Percentiles rank a stretch among this genome's conserved stretches.
These are phyloP conservation scores for Saxispiralis lemnorum DNA, from an alignment of 495 filamentous ascomycete species.

Conservation along the genomic window DNA sequence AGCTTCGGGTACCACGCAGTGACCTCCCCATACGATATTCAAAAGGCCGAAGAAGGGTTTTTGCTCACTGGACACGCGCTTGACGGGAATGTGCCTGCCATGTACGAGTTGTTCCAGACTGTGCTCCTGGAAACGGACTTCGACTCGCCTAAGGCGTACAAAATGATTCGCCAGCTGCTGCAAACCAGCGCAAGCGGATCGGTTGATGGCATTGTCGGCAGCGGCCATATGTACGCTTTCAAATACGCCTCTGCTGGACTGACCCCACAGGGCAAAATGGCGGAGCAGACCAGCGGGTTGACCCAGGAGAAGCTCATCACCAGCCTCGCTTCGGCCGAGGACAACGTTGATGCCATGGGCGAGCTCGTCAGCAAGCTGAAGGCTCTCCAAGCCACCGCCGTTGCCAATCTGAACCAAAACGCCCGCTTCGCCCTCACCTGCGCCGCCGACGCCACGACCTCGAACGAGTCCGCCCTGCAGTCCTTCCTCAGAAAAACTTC, in stretches of 20 bases:
- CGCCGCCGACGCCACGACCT: constrained; percentile 44
- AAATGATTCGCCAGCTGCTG: constrained; percentile 67
- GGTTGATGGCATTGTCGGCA: constrained; percentile 74
- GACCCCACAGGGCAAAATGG: constrained; percentile 46
- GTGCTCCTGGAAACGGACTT: constrained; percentile 79
- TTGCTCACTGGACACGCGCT: constrained; percentile 68
- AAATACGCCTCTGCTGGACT: constrained; percentile 66
- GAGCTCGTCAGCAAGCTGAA: constrained; percentile 76
- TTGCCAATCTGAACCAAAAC: constrained; percentile 33
- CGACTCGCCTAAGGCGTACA: constrained; percentile 57
- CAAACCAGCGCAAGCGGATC: constrained; percentile 73
- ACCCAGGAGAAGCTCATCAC: constrained; percentile 79
- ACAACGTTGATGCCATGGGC: constrained; percentile 35
- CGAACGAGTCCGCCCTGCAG: constrained; percentile 56
- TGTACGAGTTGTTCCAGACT: constrained; percentile 72
- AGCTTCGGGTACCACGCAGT: constrained; percentile 60
- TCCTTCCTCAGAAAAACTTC: constrained; percentile 47
- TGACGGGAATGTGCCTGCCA: constrained; percentile 71
- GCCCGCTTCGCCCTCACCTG: constrained; percentile 71
- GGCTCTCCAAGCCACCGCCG: constrained; percentile 61
- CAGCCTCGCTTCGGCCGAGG: constrained; percentile 35
- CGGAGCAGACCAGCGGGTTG: constrained; percentile 69
- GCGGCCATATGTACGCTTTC: constrained; percentile 70
- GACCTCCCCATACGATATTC: constrained; percentile 53
- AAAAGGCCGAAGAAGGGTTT: constrained; percentile 58